These are phyloP conservation scores for Phyllosticta ampelicida DNA, from an alignment of 2,329 filamentous ascomycete genomes.

Conservation along the genomic window DNA sequence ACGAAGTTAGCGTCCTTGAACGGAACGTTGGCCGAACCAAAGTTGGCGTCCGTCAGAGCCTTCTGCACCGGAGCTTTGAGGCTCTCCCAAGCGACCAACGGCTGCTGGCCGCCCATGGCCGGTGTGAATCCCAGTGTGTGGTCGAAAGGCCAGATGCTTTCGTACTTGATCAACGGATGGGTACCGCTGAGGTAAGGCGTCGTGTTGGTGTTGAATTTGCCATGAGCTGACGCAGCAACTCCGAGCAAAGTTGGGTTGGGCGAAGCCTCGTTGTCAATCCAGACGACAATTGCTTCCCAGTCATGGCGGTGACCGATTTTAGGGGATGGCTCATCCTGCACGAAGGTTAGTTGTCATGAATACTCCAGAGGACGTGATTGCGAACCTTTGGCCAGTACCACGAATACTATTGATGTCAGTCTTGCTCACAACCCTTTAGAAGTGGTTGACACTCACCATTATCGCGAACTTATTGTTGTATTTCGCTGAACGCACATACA, in stretches of 20 bases:
- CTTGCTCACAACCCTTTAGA: neutral
- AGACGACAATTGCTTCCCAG: conserved; percentile 46
- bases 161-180: conserved; percentile 38
- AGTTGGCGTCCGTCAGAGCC: conserved; percentile 37
- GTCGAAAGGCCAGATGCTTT: conserved; percentile 38
- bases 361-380: neutral
- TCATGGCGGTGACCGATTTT: conserved; percentile 44
- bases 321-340: conserved; percentile 29
- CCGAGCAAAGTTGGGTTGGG: conserved; percentile 35
- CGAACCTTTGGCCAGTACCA: conserved; percentile 41
- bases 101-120: conserved; percentile 34
- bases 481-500: conserved; percentile 37
- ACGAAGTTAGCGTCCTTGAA: conserved; percentile 39
- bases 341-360: neutral
- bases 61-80: conserved; percentile 32
- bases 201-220: conserved; percentile 36
- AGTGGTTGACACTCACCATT: conserved; percentile 23
- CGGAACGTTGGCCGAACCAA: conserved; percentile 37
- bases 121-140: conserved; percentile 35
- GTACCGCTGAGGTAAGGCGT: conserved; percentile 33
- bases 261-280: conserved; percentile 32
- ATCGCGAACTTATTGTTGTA: conserved; percentile 36
- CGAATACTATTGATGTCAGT: conserved; percentile 27
- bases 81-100: conserved; percentile 41
- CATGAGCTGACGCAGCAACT: conserved; percentile 44